A percentile compares a stretch with the other conserved stretches of the same genome.
Evolutionary conservation across 305 asterid genomes (phyloP).

Genomic region (Fraxinus xanthoxyloides): DNA sequence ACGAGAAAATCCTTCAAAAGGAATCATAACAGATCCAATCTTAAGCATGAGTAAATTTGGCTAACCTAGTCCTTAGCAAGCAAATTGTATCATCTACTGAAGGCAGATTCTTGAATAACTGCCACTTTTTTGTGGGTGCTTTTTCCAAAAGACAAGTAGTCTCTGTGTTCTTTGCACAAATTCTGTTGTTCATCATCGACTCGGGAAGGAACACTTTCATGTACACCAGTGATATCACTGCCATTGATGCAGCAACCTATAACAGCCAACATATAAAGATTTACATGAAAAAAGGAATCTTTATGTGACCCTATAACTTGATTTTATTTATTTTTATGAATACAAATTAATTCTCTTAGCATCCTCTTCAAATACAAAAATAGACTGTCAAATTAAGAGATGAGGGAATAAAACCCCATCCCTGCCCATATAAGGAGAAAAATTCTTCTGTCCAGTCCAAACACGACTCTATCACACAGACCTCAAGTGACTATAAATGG

Average conservation of each 20-base stretch:
- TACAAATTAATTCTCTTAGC: not conserved
- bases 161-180: conserved; percentile 39
- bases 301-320: not conserved
- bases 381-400: not conserved
- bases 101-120: conserved; percentile 51
- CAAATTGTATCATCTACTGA: conserved; percentile 54
- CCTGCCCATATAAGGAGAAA: not conserved
- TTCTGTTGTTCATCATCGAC: conserved; percentile 26
- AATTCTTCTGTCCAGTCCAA: not conserved
- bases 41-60: not conserved
- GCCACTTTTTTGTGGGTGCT: conserved; percentile 47
- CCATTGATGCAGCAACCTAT: conserved; percentile 75
- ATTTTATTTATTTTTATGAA: not conserved
- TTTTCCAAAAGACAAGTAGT: conserved; percentile 62
- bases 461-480: not conserved
- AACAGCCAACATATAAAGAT: not conserved
- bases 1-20: not conserved
- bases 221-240: conserved; percentile 57
- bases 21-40: not conserved
- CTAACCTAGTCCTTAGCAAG: conserved; percentile 67
- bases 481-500: not conserved
- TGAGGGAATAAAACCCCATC: not conserved
- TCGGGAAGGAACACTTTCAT: conserved; percentile 78
- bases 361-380: not conserved
- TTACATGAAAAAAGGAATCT: not conserved